These are phyloP conservation scores for Mrakia gelida DNA, from an alignment of 768 basidiomycete genomes.

Conservation along the genomic window DNA sequence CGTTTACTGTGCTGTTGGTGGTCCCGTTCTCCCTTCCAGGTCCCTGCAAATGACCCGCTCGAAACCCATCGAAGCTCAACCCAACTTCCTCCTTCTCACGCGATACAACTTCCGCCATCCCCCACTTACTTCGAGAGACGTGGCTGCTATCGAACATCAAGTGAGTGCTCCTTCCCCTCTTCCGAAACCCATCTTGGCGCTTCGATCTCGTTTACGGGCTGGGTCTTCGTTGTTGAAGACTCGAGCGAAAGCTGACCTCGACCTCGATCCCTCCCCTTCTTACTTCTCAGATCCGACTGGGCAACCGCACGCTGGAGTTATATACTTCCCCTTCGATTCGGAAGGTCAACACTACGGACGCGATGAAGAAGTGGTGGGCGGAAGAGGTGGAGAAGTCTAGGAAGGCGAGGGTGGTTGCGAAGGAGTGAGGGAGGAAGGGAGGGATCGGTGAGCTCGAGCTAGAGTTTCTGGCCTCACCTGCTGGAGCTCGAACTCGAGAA, in stretches of 20 bases:
- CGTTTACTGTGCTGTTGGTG: not conserved
- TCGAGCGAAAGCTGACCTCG: too few species aligned
- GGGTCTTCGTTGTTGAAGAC: too few species aligned
- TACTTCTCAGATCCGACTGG: slow-evolving; percentile 14
- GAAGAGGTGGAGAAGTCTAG: not conserved
- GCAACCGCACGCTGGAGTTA: slow-evolving; percentile 1
- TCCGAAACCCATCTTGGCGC: too few species aligned
- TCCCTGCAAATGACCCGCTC: slow-evolving; percentile 11
- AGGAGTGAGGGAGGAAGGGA: not conserved
- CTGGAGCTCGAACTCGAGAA: too few species aligned
- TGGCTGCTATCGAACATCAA: not conserved
- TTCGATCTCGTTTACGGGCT: too few species aligned
- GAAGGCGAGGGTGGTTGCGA: not conserved
- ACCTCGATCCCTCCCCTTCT: not conserved
- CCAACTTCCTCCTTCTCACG: not conserved
- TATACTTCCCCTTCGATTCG: slow-evolving; percentile 15
- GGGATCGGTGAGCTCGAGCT: not conserved
- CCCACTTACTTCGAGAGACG: not conserved
- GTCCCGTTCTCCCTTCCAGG: too few species aligned
- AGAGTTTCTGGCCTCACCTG: too few species aligned
- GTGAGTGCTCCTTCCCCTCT: not conserved
- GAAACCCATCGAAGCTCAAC: not conserved
- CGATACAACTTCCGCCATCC: slow-evolving; percentile 13
- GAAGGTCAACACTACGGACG: slow-evolving; percentile 25
- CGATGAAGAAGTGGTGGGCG: slow-evolving; percentile 16